Conservation (phyloP, 352 stramenopile species). For the Pythium pyrilobum region DNA sequence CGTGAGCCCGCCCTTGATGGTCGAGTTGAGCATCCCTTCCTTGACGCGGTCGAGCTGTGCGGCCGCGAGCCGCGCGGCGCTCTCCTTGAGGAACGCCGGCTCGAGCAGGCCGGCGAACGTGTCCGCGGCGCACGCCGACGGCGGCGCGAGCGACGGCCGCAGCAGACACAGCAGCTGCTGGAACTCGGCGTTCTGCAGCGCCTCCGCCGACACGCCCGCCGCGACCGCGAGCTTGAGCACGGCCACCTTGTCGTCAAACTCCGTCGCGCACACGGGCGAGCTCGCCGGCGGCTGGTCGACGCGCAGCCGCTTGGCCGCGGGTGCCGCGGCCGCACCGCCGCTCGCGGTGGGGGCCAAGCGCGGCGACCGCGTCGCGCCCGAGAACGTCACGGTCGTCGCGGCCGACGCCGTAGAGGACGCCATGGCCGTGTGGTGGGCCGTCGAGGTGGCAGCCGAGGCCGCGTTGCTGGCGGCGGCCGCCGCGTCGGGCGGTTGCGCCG, state of each 20-base stretch:
- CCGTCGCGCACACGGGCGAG: neutral
- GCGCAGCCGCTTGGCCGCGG: conserved; percentile 11
- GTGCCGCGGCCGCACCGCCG: neutral
- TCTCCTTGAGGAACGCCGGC: conserved; percentile 33
- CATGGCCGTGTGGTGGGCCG: too few species aligned
- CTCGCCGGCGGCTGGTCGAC: neutral
- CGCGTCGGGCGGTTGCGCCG: too few species aligned
- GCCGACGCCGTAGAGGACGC: too few species aligned
- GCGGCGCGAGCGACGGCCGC: conserved; percentile 13
- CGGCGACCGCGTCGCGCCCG: too few species aligned
- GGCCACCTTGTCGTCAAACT: conserved; percentile 11
- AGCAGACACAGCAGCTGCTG: conserved; percentile 17
- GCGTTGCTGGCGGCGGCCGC: too few species aligned
- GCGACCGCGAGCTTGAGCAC: conserved; percentile 20
- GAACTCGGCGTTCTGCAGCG: conserved; percentile 15
- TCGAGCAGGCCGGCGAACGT: conserved; percentile 24
- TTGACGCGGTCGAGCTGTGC: conserved; percentile 73
- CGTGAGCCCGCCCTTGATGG: conserved; percentile 72
- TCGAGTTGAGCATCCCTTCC: conserved; percentile 78
- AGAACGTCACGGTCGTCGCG: too few species aligned
- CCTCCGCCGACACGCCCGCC: conserved; percentile 7
- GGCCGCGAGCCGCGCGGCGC: conserved; percentile 26
- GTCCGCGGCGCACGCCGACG: neutral
- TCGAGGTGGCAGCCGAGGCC: too few species aligned
- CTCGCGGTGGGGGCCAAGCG: too few species aligned